These are phyloP conservation scores for Comarum palustre DNA, from an alignment of 306 rosid genomes.

Conservation along the genomic window DNA sequence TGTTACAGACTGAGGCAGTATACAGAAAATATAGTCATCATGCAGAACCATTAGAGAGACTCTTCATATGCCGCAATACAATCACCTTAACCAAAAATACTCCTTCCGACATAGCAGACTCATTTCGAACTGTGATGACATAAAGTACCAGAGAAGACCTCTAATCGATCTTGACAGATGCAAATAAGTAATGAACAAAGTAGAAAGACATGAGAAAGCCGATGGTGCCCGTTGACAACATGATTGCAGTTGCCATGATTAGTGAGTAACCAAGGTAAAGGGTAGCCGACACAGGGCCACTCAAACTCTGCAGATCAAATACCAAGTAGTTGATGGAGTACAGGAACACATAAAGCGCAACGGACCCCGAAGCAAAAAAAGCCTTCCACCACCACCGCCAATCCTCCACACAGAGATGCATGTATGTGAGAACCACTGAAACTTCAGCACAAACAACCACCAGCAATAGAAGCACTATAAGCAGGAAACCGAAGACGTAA, in stretches of 20 bases:
- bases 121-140: slow-evolving; percentile 34
- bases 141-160: slow-evolving; percentile 26
- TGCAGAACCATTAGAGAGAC: slow-evolving; percentile 28
- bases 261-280: slow-evolving; percentile 91
- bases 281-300: slow-evolving; percentile 85
- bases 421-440: slow-evolving; percentile 92
- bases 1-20: slow-evolving; percentile 27
- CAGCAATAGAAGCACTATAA: slow-evolving; percentile 69
- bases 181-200: slow-evolving; percentile 90
- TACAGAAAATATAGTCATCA: slow-evolving; percentile 21
- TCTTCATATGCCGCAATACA: slow-evolving; percentile 31
- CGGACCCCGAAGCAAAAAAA: slow-evolving; percentile 93
- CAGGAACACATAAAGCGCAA: slow-evolving; percentile 77
- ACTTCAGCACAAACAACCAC: slow-evolving; percentile 90
- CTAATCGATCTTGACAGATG: slow-evolving; percentile 90
- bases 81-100: slow-evolving; percentile 33
- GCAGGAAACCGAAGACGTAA: slow-evolving; percentile 85
- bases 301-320: slow-evolving; percentile 90
- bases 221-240: slow-evolving; percentile 83
- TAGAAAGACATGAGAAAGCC: slow-evolving; percentile 87
- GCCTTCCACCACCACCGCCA: slow-evolving; percentile 99
- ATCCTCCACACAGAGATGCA: slow-evolving; percentile 98
- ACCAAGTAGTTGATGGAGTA: slow-evolving; percentile 94
- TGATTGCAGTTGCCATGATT: slow-evolving; percentile 88
- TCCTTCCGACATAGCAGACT: slow-evolving; percentile 25